Evolutionary conservation across 495 filamentous ascomycete genomes (phyloP).

Genomic region (Venustampulla echinocandica): DNA sequence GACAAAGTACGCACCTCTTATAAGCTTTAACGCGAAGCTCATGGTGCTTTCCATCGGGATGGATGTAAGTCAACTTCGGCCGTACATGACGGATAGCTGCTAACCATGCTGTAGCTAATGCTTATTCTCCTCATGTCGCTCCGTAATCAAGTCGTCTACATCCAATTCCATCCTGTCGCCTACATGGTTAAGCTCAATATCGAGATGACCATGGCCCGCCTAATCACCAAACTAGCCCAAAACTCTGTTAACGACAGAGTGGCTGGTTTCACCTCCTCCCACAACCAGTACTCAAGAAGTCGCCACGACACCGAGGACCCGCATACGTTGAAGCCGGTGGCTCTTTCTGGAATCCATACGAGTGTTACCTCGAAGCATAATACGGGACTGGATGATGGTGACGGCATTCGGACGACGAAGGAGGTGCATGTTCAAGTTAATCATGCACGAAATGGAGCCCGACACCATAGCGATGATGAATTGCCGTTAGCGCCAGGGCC

Average conservation of each 20-base stretch:
- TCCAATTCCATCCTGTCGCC: constrained; percentile 43
- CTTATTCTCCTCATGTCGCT: constrained; percentile 30
- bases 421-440: constrained; percentile 3
- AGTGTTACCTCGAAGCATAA: background rate
- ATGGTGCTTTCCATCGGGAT: constrained; percentile 9
- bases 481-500: constrained; percentile 1
- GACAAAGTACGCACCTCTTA: constrained; percentile 8
- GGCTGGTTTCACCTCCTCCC: background rate
- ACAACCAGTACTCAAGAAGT: background rate
- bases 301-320: background rate
- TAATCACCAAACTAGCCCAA: constrained; percentile 30
- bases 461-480: constrained; percentile 1
- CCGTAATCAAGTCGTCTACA: constrained; percentile 28
- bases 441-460: background rate
- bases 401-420: constrained; percentile 1
- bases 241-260: background rate
- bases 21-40: constrained; percentile 17
- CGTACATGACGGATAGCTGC: background rate
- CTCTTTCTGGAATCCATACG: background rate
- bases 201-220: constrained; percentile 39
- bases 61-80: constrained; percentile 13
- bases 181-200: constrained; percentile 48
- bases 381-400: background rate
- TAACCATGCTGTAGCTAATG: constrained; percentile 17
- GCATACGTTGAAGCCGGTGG: background rate